Conservation (phyloP, 1,139 yeast genomes). For the Kurtzmaniella natalensis region DNA sequence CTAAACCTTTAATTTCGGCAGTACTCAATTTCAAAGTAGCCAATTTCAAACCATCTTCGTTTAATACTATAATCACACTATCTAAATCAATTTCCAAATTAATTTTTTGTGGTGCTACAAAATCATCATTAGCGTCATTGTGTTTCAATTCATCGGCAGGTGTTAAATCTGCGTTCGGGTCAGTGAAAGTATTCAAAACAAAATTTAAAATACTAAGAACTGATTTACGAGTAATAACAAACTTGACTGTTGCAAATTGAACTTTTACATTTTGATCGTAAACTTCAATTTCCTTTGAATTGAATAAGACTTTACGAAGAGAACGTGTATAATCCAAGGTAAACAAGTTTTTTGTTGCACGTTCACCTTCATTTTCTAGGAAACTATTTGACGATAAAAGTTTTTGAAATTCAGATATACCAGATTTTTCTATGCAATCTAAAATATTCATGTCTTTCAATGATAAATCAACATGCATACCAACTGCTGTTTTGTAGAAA, state of each 20-base stretch:
- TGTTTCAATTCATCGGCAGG: slow-evolving; percentile 69
- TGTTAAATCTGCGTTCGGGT: slow-evolving; percentile 65
- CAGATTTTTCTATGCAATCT: slow-evolving; percentile 68
- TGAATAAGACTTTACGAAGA: slow-evolving; percentile 58
- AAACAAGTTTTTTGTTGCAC: slow-evolving; percentile 47
- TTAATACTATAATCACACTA: slow-evolving; percentile 69
- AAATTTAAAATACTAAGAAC: slow-evolving; percentile 76
- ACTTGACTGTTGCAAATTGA: slow-evolving; percentile 73
- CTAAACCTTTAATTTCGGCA: slow-evolving; percentile 61
- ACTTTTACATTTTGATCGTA: slow-evolving; percentile 77
- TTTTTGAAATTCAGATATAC: slow-evolving; percentile 61
- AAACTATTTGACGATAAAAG: slow-evolving; percentile 65
- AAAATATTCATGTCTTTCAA: slow-evolving; percentile 66
- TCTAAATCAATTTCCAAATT: slow-evolving; percentile 66
- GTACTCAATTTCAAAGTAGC: slow-evolving; percentile 77
- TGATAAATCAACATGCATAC: slow-evolving; percentile 62
- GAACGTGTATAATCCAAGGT: slow-evolving; percentile 55
- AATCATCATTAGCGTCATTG: slow-evolving; percentile 50
- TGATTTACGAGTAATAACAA: slow-evolving; percentile 75
- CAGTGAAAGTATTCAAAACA: slow-evolving; percentile 80
- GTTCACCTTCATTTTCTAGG: slow-evolving; percentile 22
- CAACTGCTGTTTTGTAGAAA: slow-evolving; percentile 56
- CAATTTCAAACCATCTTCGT: slow-evolving; percentile 78
- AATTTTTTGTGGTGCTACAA: slow-evolving; percentile 66
- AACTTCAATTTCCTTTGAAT: slow-evolving; percentile 57